Evolutionary conservation across 2,329 filamentous ascomycete genomes (phyloP), one percentile per base, ranked within the genome.

Genomic region (Exophiala aquamarina): DNA sequence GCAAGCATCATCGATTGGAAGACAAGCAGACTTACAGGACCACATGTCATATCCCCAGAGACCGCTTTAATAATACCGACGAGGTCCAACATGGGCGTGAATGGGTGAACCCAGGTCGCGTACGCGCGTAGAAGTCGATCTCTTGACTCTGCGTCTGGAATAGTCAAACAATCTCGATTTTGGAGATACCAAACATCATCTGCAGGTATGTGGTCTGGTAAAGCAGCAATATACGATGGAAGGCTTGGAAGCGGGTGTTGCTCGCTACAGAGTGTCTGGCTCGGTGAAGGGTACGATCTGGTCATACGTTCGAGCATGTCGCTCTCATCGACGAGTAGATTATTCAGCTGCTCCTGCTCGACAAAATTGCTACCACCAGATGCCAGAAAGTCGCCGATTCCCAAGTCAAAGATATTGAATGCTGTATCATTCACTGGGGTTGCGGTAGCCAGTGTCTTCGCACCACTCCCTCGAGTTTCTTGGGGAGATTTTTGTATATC

Each of bases 1-100:
- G 89, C 86, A 65, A 96, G 96, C 88, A 96, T 94, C 60, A 95
- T 85, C 7, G 91, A 87, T 63, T 96, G 92, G 67, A 95, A 96
- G 2, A 96, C 72, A 48, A 96, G 80, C 59, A 97, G 72, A 69
- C 91, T 95, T 60, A 90, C 77, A 9, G 85, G 84, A 56, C 80
- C 76, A 34, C 78, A 75, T 11, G 86, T 87, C 63, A 92, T 86
- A 77, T 63, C 81, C 69, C 64, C 81, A 68, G 60, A 84, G 61
- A 72, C 88, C 5, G 66, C 66, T 44, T 66, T 66, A 9, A 83
- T 62, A 49, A 83, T 79, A 18, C 82, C 79, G 52, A 81, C 75
- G 40, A 84, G 59, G 48, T 84, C 89, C 52, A 96, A 71, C 31
- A 95, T 74, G 19, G 92, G 92, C 88, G 96, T 95, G 65, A 89